phyloP scores from a whole-genome alignment of 2,329 filamentous ascomycete genomes.

The Xylariaceae sp. region DNA sequence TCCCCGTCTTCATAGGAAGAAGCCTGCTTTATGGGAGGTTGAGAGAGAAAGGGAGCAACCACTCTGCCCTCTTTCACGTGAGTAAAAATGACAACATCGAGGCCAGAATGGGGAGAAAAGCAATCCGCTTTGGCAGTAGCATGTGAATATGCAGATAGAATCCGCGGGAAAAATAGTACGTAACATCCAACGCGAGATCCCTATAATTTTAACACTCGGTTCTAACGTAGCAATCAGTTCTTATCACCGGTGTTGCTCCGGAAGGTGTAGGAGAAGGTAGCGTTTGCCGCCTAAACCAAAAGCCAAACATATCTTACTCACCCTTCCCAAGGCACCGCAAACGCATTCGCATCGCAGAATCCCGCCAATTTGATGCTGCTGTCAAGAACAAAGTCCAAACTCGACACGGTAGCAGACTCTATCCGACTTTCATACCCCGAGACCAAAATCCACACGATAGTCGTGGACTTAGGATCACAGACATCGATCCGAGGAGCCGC shows the following conservation, averaged over 20 bases:
- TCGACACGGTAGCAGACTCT: constrained; percentile 37
- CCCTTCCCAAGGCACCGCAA: constrained; percentile 26
- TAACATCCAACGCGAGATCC: constrained; percentile 9
- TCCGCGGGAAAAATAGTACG: constrained; percentile 26
- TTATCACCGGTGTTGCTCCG: constrained; percentile 41
- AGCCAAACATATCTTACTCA: no score
- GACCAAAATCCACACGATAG: constrained; percentile 33
- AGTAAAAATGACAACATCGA: constrained; percentile 26
- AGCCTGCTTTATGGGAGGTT: no score
- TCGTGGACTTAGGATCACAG: constrained; percentile 37
- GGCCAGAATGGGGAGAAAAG: constrained; percentile 26
- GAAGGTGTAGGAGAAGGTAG: constrained; percentile 36
- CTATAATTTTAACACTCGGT: constrained; percentile 14
- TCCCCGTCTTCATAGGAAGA: no score
- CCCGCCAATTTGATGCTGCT: constrained; percentile 41
- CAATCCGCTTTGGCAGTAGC: constrained; percentile 36
- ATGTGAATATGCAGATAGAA: constrained; percentile 22
- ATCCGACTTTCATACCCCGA: constrained; percentile 33
- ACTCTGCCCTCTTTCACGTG: neutral
- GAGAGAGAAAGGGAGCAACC: neutral
- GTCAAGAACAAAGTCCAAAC: constrained; percentile 41
- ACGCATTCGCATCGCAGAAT: constrained; percentile 42
- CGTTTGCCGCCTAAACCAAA: no score
- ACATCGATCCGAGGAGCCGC: constrained; percentile 35
- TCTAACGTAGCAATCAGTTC: constrained; percentile 24